phyloP scores from a whole-genome alignment of 2,329 filamentous ascomycete genomes.

The Neonectria faginata region DNA sequence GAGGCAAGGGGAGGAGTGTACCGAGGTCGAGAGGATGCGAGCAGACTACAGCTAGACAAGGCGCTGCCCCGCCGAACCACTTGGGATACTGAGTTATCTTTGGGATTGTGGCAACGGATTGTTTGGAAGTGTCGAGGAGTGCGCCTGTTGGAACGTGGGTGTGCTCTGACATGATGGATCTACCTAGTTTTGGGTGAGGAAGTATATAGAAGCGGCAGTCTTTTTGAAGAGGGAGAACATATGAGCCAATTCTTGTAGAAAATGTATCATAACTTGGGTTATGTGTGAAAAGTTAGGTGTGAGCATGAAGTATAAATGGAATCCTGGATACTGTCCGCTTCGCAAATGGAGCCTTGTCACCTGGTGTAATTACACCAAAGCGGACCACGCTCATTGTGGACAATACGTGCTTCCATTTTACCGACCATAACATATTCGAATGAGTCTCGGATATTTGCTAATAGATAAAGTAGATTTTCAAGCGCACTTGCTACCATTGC shows the following conservation, averaged over 20 bases:
- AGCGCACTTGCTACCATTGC: not conserved
- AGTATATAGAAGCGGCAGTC: not conserved
- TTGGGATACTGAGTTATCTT: conserved; percentile 25
- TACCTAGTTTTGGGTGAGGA: not conserved
- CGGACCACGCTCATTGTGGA: not conserved
- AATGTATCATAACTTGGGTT: no score
- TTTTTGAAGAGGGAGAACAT: not conserved
- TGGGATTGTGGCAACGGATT: not conserved
- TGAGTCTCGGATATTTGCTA: not conserved
- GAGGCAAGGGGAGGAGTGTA: not conserved
- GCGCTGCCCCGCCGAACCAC: conserved; percentile 31
- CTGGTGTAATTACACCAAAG: not conserved
- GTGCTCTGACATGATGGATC: conserved; percentile 20
- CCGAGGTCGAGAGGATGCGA: conserved; percentile 32
- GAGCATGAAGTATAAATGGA: no score
- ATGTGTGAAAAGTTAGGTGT: no score
- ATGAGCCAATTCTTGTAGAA: not conserved
- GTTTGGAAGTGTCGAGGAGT: not conserved
- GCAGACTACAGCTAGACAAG: conserved; percentile 30
- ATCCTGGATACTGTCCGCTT: no score
- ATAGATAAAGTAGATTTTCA: not conserved
- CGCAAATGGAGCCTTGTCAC: no score
- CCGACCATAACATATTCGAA: not conserved
- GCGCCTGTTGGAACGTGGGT: not conserved
- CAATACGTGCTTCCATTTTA: not conserved